These are phyloP conservation scores for Pilatotrama ljubarskyi DNA, from an alignment of 768 basidiomycete species.

Conservation along the genomic window DNA sequence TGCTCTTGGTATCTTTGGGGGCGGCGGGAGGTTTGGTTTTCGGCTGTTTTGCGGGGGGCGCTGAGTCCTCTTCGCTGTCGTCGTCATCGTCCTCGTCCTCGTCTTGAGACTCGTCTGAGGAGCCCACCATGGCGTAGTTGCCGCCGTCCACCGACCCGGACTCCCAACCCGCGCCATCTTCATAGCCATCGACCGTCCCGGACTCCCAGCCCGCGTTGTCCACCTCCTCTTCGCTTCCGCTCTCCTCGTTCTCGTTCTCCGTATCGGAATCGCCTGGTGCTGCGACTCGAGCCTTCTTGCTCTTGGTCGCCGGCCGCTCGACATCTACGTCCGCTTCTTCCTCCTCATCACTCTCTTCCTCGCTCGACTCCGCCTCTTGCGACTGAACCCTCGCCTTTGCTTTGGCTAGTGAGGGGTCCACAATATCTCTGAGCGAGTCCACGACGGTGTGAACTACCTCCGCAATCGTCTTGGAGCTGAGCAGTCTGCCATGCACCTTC, in stretches of 20 bases:
- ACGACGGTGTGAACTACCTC: constrained; percentile 54
- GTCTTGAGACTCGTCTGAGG: constrained; percentile 24
- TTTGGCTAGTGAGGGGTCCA: constrained; percentile 34
- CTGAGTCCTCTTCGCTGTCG: neutral
- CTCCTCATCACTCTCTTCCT: constrained; percentile 23
- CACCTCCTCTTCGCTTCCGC: constrained; percentile 37
- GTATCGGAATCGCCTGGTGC: constrained; percentile 1
- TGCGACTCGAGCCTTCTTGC: constrained; percentile 9
- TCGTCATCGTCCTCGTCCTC: constrained; percentile 24
- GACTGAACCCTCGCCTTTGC: neutral
- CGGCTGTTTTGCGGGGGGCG: constrained; percentile 6
- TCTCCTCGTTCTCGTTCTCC: constrained; percentile 37
- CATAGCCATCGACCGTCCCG: neutral
- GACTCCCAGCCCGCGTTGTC: constrained; percentile 54
- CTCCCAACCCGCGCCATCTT: constrained; percentile 47
- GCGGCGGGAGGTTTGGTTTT: constrained; percentile 12
- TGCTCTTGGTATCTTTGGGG: constrained; percentile 20
- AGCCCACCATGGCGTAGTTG: constrained; percentile 15
- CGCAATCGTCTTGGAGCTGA: constrained; percentile 77
- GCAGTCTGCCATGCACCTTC: constrained; percentile 70
- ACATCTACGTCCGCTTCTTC: constrained; percentile 25
- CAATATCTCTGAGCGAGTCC: constrained; percentile 45
- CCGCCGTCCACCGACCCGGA: constrained; percentile 45
- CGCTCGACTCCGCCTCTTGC: constrained; percentile 1
- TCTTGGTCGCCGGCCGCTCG: constrained; percentile 23